Conservation (phyloP, 352 stramenopile genomes). For the Hyaloperonospora brassicae region DNA sequence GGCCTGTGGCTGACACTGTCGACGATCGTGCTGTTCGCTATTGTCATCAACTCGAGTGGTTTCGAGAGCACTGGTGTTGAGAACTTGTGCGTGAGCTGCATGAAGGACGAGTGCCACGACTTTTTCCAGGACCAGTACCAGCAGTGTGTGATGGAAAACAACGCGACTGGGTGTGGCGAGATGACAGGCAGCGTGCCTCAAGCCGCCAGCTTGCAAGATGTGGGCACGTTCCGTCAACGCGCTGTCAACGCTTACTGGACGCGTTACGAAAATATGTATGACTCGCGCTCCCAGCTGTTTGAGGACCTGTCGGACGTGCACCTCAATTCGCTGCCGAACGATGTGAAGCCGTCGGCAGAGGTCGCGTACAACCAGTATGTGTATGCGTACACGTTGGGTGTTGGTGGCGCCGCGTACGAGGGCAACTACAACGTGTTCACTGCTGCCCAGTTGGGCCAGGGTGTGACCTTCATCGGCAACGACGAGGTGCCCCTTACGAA, state of each 20-base stretch:
- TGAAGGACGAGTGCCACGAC: constrained; percentile 46
- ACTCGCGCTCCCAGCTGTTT: constrained; percentile 43
- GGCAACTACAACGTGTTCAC: constrained; percentile 35
- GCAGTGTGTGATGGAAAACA: constrained; percentile 35
- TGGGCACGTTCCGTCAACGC: constrained; percentile 35
- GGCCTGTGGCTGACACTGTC: constrained; percentile 59
- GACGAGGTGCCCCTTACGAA: constrained; percentile 58
- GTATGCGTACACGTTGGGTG: constrained; percentile 46
- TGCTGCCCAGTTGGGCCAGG: constrained; percentile 38
- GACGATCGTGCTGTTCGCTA: constrained; percentile 51
- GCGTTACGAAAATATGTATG: constrained; percentile 40
- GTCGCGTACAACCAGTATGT: constrained; percentile 50
- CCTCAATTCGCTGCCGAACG: constrained; percentile 37
- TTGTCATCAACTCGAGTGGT: constrained; percentile 52
- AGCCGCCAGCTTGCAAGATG: constrained; percentile 22
- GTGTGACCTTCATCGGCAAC: constrained; percentile 48
- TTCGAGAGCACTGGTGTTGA: constrained; percentile 46
- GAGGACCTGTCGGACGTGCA: constrained; percentile 48
- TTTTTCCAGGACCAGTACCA: constrained; percentile 53
- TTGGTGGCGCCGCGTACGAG: constrained; percentile 22
- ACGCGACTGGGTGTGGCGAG: constrained; percentile 51
- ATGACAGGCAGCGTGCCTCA: constrained; percentile 46
- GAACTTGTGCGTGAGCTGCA: constrained; percentile 58
- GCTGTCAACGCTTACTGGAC: constrained; percentile 38
- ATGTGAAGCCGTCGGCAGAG: constrained; percentile 32